Evolutionary conservation across 2,329 filamentous ascomycete genomes (phyloP).

Genomic region (Neofusicoccum laricinum): DNA sequence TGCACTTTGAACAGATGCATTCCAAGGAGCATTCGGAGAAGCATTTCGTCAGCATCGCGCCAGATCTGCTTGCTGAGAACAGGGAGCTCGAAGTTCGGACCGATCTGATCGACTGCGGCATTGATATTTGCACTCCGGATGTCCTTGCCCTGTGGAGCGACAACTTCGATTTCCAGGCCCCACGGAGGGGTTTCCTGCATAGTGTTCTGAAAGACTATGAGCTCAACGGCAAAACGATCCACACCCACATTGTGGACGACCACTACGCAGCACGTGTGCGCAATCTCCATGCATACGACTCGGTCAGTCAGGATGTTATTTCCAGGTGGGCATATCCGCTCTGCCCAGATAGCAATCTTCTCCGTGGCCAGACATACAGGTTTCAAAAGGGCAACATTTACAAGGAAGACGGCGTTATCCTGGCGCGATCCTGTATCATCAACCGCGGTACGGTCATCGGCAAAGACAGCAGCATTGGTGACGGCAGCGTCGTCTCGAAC

Average conservation of each 20-base stretch:
- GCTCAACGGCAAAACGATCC: slow-evolving; percentile 94
- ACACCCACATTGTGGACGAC: slow-evolving; percentile 78
- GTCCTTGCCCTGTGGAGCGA: slow-evolving; percentile 94
- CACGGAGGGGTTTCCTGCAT: slow-evolving; percentile 82
- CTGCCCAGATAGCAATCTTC: slow-evolving; percentile 82
- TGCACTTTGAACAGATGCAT: slow-evolving; percentile 92
- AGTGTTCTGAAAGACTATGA: slow-evolving; percentile 96
- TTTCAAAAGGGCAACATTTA: slow-evolving; percentile 68
- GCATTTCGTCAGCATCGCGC: slow-evolving; percentile 69
- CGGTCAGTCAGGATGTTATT: slow-evolving; percentile 82
- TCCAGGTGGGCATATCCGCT: slow-evolving; percentile 85
- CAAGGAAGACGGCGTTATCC: slow-evolving; percentile 72
- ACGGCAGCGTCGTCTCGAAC: slow-evolving; percentile 66
- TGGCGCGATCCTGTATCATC: slow-evolving; percentile 70
- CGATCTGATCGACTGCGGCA: slow-evolving; percentile 88
- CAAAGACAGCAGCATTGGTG: slow-evolving; percentile 69
- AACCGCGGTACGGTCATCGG: slow-evolving; percentile 72
- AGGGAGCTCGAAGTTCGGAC: slow-evolving; percentile 77
- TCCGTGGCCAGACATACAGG: slow-evolving; percentile 73
- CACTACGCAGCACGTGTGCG: slow-evolving; percentile 84
- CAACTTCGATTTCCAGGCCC: slow-evolving; percentile 93
- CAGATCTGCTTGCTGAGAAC: slow-evolving; percentile 70
- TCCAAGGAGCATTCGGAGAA: slow-evolving; percentile 57
- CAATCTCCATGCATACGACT: slow-evolving; percentile 85
- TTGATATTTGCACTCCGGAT: slow-evolving; percentile 96